phyloP scores from a whole-genome alignment of 2,329 filamentous ascomycete species.

The Cladosporium sp. region DNA sequence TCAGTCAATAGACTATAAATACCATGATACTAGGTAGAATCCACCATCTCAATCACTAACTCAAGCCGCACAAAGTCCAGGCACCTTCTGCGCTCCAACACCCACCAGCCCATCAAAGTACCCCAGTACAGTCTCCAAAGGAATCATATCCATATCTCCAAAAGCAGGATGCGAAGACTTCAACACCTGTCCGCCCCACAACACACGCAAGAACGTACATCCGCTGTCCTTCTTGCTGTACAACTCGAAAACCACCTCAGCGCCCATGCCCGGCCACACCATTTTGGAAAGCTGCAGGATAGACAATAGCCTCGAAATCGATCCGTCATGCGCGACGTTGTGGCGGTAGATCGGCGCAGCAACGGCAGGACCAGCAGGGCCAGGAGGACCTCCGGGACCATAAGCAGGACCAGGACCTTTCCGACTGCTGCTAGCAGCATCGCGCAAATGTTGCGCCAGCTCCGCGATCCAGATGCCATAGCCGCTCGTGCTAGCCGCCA shows the following conservation, averaged over 20 bases:
- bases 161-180: constrained; percentile 68
- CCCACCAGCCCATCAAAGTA: constrained; percentile 76
- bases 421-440: constrained; percentile 32
- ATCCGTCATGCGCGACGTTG: constrained; percentile 81
- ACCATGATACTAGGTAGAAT: not conserved
- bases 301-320: constrained; percentile 65
- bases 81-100: constrained; percentile 45
- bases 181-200: constrained; percentile 70
- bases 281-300: constrained; percentile 73
- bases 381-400: not conserved
- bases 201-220: constrained; percentile 62
- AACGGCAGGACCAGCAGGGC: not conserved
- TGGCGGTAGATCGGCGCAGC: constrained; percentile 62
- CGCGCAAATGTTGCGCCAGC: constrained; percentile 65
- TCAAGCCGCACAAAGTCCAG: constrained; percentile 38
- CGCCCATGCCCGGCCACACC: constrained; percentile 84
- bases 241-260: constrained; percentile 76
- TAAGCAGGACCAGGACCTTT: constrained; percentile 21
- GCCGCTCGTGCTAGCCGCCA: constrained; percentile 62
- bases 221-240: constrained; percentile 50
- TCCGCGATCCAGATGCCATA: constrained; percentile 77
- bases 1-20: not conserved
- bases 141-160: constrained; percentile 71
- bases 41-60: not conserved
- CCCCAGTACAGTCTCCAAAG: constrained; percentile 62